Evolutionary conservation across 345 rosid species (phyloP), one percentile per base, ranked within the genome.

Genomic region (Populus pruinosa): DNA sequence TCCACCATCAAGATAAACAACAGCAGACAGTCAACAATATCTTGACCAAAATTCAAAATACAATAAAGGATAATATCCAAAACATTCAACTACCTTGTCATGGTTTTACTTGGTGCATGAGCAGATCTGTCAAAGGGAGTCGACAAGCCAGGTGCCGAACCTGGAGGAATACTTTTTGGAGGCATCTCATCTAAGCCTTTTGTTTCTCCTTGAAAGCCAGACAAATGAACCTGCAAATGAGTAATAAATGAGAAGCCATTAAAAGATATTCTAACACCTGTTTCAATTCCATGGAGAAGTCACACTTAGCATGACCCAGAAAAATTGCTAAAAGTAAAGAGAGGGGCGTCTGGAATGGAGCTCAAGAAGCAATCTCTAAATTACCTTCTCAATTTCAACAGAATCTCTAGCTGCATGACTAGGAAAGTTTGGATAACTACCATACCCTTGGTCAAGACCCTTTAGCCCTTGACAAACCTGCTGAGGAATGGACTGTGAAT

Each of bases 331-430:
- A 41, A 27, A 33, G 33, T 36, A 64, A 1, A 35, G 18, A 20
- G 53, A 16, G 25, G 44, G 17, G 65, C 20, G 50, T 25, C 12
- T 66, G 27, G 29, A 69, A 39, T 39, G 29, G 29, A 43, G 10
- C 38, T 31, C 71, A 67, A 16, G 38, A 13, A 35, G 29, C 43
- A 49, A 63, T 66, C 36, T 31, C 50, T 27, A 66, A 72, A 72
- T 82, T 81, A 93, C 93, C 95, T 84, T 89, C 62, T 89, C 92
- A 53, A 49, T 75, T 75, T 68, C 86, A 78, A 74, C 64, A 72
- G 82, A 71, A 70, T 83, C 86, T 82, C 76, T 88, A 71, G 84
- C 65, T 67, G 69, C 70, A 72, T 86, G 90, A 78, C 79, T 75
- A 67, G 84, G 75, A 82, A 75, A 73, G 68, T 85, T 87, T 71